Evolutionary conservation across 371 early-diverging fungal species (phyloP), one percentile per base, ranked within the genome.

Genomic region (Zychaea mexicana): DNA sequence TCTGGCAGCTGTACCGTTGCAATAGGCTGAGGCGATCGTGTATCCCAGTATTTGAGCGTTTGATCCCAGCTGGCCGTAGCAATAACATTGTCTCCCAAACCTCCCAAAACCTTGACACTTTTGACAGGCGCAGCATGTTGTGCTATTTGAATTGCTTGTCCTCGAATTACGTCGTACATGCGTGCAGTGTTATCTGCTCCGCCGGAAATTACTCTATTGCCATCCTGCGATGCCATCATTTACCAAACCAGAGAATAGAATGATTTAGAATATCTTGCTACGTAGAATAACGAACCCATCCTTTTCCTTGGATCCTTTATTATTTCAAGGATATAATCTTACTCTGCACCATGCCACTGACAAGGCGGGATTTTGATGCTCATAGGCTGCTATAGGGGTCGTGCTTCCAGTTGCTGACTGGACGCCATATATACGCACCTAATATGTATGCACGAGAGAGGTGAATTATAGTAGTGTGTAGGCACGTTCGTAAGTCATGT

Each of bases 61-160:
- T 96, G 96, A 80, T 99, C 99, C 98, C 98, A 99, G 59, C 93
- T 85, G 15, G 92, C 97, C 2, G 96, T 96, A 7, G 92, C 92
- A 10, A 94, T 64, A 52, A 91, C 83, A 31, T 84, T 78, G 33
- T 83, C 71, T 27, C 85, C 13, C 94, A 73, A 76, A 56, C 84
- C 88, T 62, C 94, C 92, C 12, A 93, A 79, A 69, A 86, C 93
- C 57, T 84, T 79, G 52, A 86, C 77, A 64, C 86, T 82, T 70
- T 88, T 88, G 67, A 96, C 92, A 31, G 94, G 83, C 8, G 80
- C 92, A 60, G 91, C 93, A 69, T 96, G 96, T 63, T 85, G 85
- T 38, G 93, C 94, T 42, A 96, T 82, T 72, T 92, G 92, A 13
- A 73, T 74, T 10, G 89, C 66, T 73, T 94, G 94, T 0, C 90